Conservation (phyloP, 495 filamentous ascomycete species). For the Penicillium paxilli region DNA sequence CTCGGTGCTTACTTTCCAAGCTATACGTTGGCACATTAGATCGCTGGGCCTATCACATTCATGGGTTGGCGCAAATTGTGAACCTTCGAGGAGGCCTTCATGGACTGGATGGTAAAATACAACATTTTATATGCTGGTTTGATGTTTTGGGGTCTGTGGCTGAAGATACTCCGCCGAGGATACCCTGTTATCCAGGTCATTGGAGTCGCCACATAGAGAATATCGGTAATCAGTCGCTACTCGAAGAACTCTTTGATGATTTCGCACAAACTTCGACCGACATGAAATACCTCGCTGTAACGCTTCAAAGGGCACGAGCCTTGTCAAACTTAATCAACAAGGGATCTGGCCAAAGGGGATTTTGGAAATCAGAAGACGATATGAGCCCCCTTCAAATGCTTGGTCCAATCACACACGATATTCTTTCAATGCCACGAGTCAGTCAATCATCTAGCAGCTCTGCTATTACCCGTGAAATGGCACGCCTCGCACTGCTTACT, state of each 20-base stretch:
- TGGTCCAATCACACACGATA: neutral
- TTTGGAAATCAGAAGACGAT: conserved; percentile 4
- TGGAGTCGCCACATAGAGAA: neutral
- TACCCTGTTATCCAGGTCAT: neutral
- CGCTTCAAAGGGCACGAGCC: neutral
- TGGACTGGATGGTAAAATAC: conserved; percentile 5
- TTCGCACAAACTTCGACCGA: neutral
- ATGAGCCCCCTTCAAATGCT: neutral
- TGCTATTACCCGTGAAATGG: neutral
- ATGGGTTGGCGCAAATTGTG: conserved; percentile 16
- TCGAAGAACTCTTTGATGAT: neutral
- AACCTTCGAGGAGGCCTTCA: conserved; percentile 20
- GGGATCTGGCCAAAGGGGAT: neutral
- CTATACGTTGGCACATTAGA: conserved; percentile 18
- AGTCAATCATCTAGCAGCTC: neutral
- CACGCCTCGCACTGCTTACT: conserved; percentile 1
- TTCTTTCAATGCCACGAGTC: neutral
- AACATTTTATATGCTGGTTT: conserved; percentile 6
- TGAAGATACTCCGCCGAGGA: neutral
- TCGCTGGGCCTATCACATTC: conserved; percentile 20
- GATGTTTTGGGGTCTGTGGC: conserved; percentile 6
- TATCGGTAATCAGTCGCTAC: neutral
- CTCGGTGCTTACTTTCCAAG: neutral
- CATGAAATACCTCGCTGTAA: neutral
- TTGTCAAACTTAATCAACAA: neutral